These are phyloP conservation scores for Backusella luteola DNA, from an alignment of 192 early-diverging fungal genomes.

Conservation along the genomic window DNA sequence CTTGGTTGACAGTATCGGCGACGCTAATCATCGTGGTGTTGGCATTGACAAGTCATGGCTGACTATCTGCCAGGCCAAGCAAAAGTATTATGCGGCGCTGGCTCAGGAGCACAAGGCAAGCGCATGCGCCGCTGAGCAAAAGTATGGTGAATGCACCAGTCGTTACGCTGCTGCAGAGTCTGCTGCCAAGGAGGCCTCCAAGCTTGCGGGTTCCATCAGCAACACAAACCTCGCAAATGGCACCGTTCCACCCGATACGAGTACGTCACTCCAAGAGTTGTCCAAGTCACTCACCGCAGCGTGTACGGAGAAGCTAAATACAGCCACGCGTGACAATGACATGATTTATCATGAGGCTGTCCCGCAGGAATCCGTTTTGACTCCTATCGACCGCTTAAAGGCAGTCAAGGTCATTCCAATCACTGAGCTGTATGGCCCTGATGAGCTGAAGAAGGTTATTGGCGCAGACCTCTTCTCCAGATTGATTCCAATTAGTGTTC, in stretches of 20 bases:
- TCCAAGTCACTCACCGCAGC: slow-evolving; percentile 62
- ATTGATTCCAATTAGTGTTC: slow-evolving; percentile 90
- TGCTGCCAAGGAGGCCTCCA: slow-evolving; percentile 82
- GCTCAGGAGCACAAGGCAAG: slow-evolving; percentile 83
- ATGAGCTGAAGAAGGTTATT: slow-evolving; percentile 82
- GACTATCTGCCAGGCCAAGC: slow-evolving; percentile 81
- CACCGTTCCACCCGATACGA: slow-evolving; percentile 61
- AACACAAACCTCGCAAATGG: slow-evolving; percentile 56
- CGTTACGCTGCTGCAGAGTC: slow-evolving; percentile 77
- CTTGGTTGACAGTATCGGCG: slow-evolving; percentile 70
- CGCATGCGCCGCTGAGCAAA: slow-evolving; percentile 70
- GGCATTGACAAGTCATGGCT: slow-evolving; percentile 79
- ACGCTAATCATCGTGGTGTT: slow-evolving; percentile 62
- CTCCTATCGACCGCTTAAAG: slow-evolving; percentile 81
- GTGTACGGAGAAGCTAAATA: slow-evolving; percentile 68
- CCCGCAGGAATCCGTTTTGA: slow-evolving; percentile 74
- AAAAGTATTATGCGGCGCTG: slow-evolving; percentile 82
- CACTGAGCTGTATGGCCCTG: slow-evolving; percentile 67
- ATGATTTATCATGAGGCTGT: slow-evolving; percentile 90
- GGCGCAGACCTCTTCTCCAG: slow-evolving; percentile 86
- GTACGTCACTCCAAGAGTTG: slow-evolving; percentile 71
- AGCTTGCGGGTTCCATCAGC: slow-evolving; percentile 70
- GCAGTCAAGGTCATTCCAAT: slow-evolving; percentile 80
- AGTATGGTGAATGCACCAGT: slow-evolving; percentile 85
- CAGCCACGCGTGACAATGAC: slow-evolving; percentile 88